Conservation (phyloP, 305 asterid species). For the Fraxinus xanthoxyloides region DNA sequence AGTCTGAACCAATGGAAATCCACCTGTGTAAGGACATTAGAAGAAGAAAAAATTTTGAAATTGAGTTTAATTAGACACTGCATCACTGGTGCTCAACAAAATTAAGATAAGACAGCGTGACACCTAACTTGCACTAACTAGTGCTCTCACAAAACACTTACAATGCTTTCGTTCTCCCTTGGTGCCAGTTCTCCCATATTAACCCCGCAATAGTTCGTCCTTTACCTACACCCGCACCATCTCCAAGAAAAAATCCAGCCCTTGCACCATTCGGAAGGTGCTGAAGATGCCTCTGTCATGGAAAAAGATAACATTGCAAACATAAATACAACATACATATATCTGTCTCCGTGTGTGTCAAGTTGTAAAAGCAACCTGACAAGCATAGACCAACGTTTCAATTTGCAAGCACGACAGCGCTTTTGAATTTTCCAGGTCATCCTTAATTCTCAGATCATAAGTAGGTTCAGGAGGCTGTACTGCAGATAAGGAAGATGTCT, state of each 20-base stretch:
- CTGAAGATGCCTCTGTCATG: conserved; percentile 82
- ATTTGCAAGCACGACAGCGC: conserved; percentile 92
- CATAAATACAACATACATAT: background rate
- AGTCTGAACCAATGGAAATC: conserved; percentile 98
- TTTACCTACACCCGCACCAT: conserved; percentile 99
- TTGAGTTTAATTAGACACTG: conserved; percentile 5
- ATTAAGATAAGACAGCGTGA: background rate
- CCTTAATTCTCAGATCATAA: conserved; percentile 69
- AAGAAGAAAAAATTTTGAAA: conserved; percentile 14
- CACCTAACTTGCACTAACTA: conserved; percentile 17
- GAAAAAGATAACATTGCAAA: conserved; percentile 12
- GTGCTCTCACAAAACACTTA: conserved; percentile 38
- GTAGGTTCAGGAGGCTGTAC: conserved; percentile 97
- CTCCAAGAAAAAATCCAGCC: conserved; percentile 98
- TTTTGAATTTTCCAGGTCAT: conserved; percentile 69
- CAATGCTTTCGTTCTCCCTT: conserved; percentile 83
- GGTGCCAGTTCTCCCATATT: conserved; percentile 98
- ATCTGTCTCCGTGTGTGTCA: background rate
- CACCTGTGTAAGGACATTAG: conserved; percentile 60
- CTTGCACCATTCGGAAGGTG: conserved; percentile 78
- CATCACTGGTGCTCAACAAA: background rate
- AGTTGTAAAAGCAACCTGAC: conserved; percentile 63
- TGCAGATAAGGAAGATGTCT: conserved; percentile 92
- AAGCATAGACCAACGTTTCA: conserved; percentile 92
- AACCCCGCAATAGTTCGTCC: conserved; percentile 97